phyloP scores from a whole-genome alignment of 768 basidiomycete genomes.

The Suillus occidentalis region DNA sequence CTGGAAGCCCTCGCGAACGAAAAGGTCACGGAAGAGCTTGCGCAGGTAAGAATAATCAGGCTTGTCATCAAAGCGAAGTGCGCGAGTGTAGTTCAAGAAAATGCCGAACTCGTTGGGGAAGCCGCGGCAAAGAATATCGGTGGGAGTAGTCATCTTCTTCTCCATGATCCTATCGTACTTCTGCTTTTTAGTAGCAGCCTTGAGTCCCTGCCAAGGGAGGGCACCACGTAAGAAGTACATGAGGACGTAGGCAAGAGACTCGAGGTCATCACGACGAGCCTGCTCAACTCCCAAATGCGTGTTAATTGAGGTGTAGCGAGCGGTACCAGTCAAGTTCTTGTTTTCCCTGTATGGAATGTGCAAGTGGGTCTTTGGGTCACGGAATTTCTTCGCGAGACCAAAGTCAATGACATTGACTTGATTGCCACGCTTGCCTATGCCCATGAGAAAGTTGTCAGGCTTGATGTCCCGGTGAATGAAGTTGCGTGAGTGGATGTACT shows the following conservation, averaged over 20 bases:
- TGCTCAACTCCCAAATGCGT: slow-evolving; percentile 98
- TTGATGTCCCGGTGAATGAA: slow-evolving; percentile 99
- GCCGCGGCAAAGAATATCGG: slow-evolving; percentile 95
- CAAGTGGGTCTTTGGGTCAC: slow-evolving; percentile 98
- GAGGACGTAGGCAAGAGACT: slow-evolving; percentile 97
- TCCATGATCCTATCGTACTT: slow-evolving; percentile 99
- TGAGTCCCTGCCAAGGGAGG: slow-evolving; percentile 98
- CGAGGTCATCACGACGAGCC: slow-evolving; percentile 95
- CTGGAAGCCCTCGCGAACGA: slow-evolving; percentile 96
- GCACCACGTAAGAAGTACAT: slow-evolving; percentile 99
- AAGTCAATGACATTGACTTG: slow-evolving; percentile 99
- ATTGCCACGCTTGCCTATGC: slow-evolving; percentile 98
- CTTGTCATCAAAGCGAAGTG: slow-evolving; percentile 99
- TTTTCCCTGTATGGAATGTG: slow-evolving; percentile 99
- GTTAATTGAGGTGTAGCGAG: slow-evolving; percentile 99
- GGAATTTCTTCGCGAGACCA: slow-evolving; percentile 99
- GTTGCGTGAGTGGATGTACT: slow-evolving; percentile 99
- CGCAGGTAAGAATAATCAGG: slow-evolving; percentile 99
- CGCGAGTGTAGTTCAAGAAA: slow-evolving; percentile 98
- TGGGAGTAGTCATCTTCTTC: slow-evolving; percentile 99
- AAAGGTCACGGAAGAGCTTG: slow-evolving; percentile 98
- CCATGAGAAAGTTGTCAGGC: slow-evolving; percentile 99
- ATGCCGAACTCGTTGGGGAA: slow-evolving; percentile 99
- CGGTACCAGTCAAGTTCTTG: slow-evolving; percentile 99
- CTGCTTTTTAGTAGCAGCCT: slow-evolving; percentile 99